Evolutionary conservation across 495 filamentous ascomycete genomes (phyloP), one percentile per base, ranked within the genome.

Genomic region (Penicillium desertorum): DNA sequence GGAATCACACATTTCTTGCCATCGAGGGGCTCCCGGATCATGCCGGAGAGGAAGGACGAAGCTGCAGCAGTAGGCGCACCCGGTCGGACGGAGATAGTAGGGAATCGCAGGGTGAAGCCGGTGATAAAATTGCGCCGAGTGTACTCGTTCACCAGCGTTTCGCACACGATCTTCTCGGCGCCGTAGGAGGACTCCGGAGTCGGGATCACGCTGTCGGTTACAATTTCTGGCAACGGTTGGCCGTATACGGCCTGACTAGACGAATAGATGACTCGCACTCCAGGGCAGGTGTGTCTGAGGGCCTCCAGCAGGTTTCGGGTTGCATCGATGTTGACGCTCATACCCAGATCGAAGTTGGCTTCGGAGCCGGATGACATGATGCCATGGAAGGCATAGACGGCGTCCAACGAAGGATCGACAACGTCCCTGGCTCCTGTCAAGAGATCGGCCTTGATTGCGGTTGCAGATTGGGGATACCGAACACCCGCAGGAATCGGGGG

Each of bases 311-410:
- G 61, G 23, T 71, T 70, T n/a, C 82, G 80, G 11, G 87, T 85
- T 17, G 84, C 84, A 62, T 90, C 80, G 30, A 92, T 75, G 71
- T 92, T 92, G 36, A 89, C 87, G 39, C 67, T 69, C 68, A 89
- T 81, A 22, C 86, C 87, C 8, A 88, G 77, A 29, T 89, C 86
- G 66, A 87, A 86, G 70, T 91, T 78, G 53, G 82, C 82, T 70
- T 92, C 88, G 30, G 83, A 81, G 27, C 86, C 86, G 14, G 84
- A 82, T 6, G 85, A 88, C 88, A 91, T 90, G 74, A 92, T 89
- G 48, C 88, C 88, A 76, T 92, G 88, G 76, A 92, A 86, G 63
- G 88, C 73, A 73, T 87, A 90, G 65, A 88, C 79, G 30, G 83
- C 86, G 59, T 83, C 76, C 0, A 89, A 73, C 11, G 76, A 80